Conservation (phyloP, 2,329 filamentous ascomycete species). For the Diatrype stigma region DNA sequence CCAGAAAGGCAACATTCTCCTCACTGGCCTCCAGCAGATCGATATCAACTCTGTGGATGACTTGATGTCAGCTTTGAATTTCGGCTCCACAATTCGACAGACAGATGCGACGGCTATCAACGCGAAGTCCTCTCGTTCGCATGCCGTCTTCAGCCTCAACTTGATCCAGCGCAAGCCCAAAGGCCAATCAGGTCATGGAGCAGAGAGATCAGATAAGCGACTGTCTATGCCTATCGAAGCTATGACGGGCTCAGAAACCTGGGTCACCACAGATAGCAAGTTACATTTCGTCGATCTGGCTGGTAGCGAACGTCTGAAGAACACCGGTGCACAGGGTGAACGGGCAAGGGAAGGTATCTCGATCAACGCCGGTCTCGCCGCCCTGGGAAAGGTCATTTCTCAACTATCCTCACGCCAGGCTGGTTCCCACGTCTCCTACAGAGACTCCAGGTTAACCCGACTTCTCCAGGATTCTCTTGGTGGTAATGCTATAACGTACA, state of each 20-base stretch:
- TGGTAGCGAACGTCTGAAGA: conserved; percentile 93
- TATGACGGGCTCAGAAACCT: conserved; percentile 63
- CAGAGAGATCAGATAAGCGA: conserved; percentile 79
- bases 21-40: conserved; percentile 84
- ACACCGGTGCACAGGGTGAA: conserved; percentile 92
- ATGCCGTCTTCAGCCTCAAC: conserved; percentile 95
- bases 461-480: conserved; percentile 94
- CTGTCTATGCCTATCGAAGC: conserved; percentile 82
- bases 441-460: conserved; percentile 94
- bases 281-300: conserved; percentile 97
- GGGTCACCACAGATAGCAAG: conserved; percentile 93
- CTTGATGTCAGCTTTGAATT: conserved; percentile 81
- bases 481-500: conserved; percentile 96
- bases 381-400: conserved; percentile 95
- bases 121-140: conserved; percentile 93
- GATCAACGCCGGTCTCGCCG: conserved; percentile 93
- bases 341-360: conserved; percentile 94
- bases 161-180: conserved; percentile 78
- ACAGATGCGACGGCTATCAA: conserved; percentile 97
- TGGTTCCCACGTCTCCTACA: conserved; percentile 91
- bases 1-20: conserved; percentile 85
- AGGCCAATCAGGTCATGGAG: conserved; percentile 44
- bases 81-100: conserved; percentile 90
- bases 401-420: conserved; percentile 87
- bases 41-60: conserved; percentile 90